Evolutionary conservation across 306 rosid species (phyloP), one percentile per base, ranked within the genome.

Genomic region (Cicer yamashitae): DNA sequence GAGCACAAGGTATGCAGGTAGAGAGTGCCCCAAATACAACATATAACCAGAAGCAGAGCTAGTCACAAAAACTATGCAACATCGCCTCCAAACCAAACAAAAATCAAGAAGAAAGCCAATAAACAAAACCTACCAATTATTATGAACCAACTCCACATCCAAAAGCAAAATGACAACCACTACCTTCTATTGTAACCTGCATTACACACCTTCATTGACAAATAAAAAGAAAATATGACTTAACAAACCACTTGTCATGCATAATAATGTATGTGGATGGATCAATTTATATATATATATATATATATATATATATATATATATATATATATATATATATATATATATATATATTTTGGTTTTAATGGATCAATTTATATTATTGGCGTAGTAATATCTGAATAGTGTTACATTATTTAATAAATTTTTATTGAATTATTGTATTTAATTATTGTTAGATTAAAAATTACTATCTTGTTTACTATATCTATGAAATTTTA

Each of bases 91-190:
- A 22, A 22, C 25, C 3, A 22, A 57, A 57, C 63, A 57, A 57
- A 57, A 57, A 22, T 20, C 8, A 4, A 22, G 39, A 22, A 22
- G 14, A 57, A 57, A 57, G 40, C 63, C 63, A 57, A 57, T 25
- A 57, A 57, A 57, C 63, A 57, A 57, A 57, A 25, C 63, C 40
- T 22, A 57, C 63, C 4, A 11, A 57, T 57, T 22, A 57, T 57
- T 22, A 57, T 10, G 39, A 57, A 57, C 40, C 63, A 57, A 57
- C 40, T 57, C 13, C 63, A 57, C 6, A 6, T 57, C 7, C 63
- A 59, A 40, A 59, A 59, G 66, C 18, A 59, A 59, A 59, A 59
- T 59, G 18, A 13, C 66, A 59, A 34, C 41, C 66, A 59, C 66
- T 59, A 57, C 37, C 63, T 57, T 57, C 63, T 57, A 57, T 25